phyloP scores from a whole-genome alignment of 495 filamentous ascomycete species.

The Penicillium taxi region DNA sequence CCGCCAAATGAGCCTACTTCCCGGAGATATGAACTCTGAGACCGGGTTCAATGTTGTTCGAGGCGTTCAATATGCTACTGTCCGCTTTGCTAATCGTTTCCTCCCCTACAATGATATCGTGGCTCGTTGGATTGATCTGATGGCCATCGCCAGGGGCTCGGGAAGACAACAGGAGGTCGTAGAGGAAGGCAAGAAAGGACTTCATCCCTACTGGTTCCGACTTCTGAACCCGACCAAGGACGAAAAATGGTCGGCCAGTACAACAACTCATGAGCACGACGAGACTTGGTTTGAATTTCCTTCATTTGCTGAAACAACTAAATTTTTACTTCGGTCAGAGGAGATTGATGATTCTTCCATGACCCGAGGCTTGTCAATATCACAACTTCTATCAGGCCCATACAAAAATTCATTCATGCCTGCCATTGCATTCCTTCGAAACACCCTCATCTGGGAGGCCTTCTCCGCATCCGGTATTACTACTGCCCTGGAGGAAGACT shows the following conservation, averaged over 20 bases:
- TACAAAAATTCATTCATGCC: conserved; percentile 44
- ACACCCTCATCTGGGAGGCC: conserved; percentile 66
- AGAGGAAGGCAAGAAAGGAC: conserved; percentile 84
- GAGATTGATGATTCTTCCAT: conserved; percentile 15
- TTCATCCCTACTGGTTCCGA: conserved; percentile 72
- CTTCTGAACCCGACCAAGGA: conserved; percentile 49
- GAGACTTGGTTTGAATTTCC: conserved; percentile 39
- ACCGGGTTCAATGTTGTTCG: conserved; percentile 43
- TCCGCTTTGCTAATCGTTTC: conserved; percentile 86
- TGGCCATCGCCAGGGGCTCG: conserved; percentile 58
- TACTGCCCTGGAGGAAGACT: conserved; percentile 65
- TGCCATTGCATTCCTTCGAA: conserved; percentile 61
- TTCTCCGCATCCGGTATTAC: conserved; percentile 43
- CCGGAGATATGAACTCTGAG: conserved; percentile 38
- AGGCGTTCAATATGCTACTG: conserved; percentile 69
- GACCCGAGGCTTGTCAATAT: conserved; percentile 12
- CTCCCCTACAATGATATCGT: conserved; percentile 68
- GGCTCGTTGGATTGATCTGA: conserved; percentile 80
- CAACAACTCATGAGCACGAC: conserved; percentile 13
- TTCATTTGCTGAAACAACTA: conserved; percentile 30
- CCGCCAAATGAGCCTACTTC: conserved; percentile 53
- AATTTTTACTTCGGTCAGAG: conserved; percentile 24
- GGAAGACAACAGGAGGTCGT: conserved; percentile 68
- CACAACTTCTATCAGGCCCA: conserved; percentile 24
- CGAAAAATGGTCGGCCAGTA: conserved; percentile 12